These are phyloP conservation scores for Fusarium sp. DNA, from an alignment of 2,329 filamentous ascomycete species.

Conservation along the genomic window DNA sequence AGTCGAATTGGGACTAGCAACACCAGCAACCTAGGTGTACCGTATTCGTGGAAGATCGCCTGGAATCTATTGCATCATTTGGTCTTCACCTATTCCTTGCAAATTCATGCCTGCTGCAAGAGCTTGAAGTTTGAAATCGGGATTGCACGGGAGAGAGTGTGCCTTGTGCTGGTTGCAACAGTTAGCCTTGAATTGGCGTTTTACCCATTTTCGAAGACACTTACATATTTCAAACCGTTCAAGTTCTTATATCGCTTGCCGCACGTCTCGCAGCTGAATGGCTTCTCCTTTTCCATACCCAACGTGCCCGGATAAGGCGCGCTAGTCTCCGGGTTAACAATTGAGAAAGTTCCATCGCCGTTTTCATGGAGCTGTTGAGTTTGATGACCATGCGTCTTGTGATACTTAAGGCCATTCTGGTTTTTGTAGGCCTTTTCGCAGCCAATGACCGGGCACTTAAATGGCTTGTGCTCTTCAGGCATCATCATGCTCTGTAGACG, in stretches of 20 bases:
- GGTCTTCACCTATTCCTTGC: slow-evolving; percentile 60
- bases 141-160: slow-evolving; percentile 90
- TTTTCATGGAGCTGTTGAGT: slow-evolving; percentile 98
- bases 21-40: neutral
- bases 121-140: slow-evolving; percentile 70
- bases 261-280: slow-evolving; percentile 95
- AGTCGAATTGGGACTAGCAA: slow-evolving; percentile 15
- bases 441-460: slow-evolving; percentile 96
- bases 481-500: slow-evolving; percentile 70
- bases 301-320: slow-evolving; percentile 94
- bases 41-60: neutral
- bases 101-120: slow-evolving; percentile 58
- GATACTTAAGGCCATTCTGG: slow-evolving; percentile 96
- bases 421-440: slow-evolving; percentile 99
- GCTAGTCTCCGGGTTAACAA: slow-evolving; percentile 95
- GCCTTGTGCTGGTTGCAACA: slow-evolving; percentile 69
- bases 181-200: slow-evolving; percentile 47
- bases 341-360: slow-evolving; percentile 95
- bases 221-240: slow-evolving; percentile 94
- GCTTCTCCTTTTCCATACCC: slow-evolving; percentile 99
- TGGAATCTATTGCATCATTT: slow-evolving; percentile 49
- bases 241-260: slow-evolving; percentile 99
- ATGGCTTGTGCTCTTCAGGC: slow-evolving; percentile 95
- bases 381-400: slow-evolving; percentile 89
- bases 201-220: slow-evolving; percentile 44